phyloP scores from a whole-genome alignment of 371 early-diverging fungal species.

The Mortierella sp. region DNA sequence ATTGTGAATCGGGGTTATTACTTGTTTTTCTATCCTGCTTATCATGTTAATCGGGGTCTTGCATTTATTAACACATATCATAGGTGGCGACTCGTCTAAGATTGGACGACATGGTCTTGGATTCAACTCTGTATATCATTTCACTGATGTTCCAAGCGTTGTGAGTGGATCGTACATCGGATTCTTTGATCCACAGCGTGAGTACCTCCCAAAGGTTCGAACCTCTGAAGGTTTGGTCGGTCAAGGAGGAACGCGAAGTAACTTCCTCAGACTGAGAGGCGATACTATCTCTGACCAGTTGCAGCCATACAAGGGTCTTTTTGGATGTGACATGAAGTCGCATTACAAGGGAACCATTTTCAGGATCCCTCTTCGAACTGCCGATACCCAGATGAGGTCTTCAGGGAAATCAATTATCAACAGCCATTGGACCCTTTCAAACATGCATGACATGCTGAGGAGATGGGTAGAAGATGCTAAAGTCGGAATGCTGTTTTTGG shows the following conservation, averaged over 20 bases:
- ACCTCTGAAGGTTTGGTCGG: not conserved
- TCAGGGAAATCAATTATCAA: not conserved
- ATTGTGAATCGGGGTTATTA: not conserved
- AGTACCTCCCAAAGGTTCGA: conserved; percentile 21
- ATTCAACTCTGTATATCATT: conserved; percentile 56
- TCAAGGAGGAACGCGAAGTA: conserved; percentile 25
- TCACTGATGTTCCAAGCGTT: conserved; percentile 58
- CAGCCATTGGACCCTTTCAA: conserved; percentile 4
- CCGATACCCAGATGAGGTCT: not conserved
- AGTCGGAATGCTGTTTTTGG: conserved; percentile 49
- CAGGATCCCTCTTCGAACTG: conserved; percentile 46
- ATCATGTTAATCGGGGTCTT: not conserved
- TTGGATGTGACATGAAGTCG: conserved; percentile 34
- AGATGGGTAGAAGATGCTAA: conserved; percentile 23
- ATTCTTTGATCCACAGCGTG: conserved; percentile 54
- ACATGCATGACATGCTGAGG: conserved; percentile 26
- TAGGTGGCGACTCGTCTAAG: conserved; percentile 25
- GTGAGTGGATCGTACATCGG: conserved; percentile 48
- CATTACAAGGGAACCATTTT: conserved; percentile 56
- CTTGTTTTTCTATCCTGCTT: not conserved
- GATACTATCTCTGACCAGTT: conserved; percentile 26
- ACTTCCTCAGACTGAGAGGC: conserved; percentile 14
- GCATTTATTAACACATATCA: not conserved
- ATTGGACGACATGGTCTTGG: conserved; percentile 58
- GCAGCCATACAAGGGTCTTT: conserved; percentile 35